Evolutionary conservation across 768 basidiomycete genomes (phyloP).

Genomic region (Mycena galericulata): DNA sequence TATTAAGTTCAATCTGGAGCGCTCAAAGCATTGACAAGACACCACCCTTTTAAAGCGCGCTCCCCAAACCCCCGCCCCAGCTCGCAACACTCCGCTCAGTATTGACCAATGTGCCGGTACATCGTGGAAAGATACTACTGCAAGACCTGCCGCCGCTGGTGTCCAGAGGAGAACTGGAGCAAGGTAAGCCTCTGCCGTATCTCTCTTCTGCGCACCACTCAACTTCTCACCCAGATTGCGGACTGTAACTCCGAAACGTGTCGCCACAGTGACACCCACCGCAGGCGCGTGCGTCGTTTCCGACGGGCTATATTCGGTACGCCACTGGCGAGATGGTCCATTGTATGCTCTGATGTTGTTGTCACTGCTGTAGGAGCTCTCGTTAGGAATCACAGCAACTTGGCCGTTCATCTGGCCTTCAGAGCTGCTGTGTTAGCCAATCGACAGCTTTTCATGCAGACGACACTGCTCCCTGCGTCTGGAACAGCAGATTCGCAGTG

Average conservation of each 20-base stretch:
- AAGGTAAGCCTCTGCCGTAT: background rate
- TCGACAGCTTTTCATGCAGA: background rate
- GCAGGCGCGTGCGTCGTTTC: background rate
- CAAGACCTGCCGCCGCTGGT: slow-evolving; percentile 1
- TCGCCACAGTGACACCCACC: background rate
- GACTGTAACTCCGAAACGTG: background rate
- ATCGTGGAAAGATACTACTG: slow-evolving; percentile 1
- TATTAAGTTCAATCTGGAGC: background rate
- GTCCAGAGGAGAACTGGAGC: slow-evolving; percentile 2
- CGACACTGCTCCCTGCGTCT: background rate
- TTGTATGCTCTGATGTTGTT: background rate
- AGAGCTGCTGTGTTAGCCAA: background rate
- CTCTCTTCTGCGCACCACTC: background rate
- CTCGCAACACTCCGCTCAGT: background rate
- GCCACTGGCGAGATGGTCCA: background rate
- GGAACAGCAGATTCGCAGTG: background rate
- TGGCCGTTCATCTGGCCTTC: background rate
- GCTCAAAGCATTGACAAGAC: background rate
- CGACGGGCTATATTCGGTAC: background rate
- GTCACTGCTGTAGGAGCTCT: background rate
- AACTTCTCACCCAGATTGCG: background rate
- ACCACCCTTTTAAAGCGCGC: background rate
- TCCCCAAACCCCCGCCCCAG: background rate
- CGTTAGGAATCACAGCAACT: slow-evolving; percentile 1
- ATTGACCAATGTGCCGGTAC: background rate